A percentile compares a stretch with the other conserved stretches of the same genome.
Conservation (phyloP, 2,329 filamentous ascomycete species). For the Akanthomyces muscarius region DNA sequence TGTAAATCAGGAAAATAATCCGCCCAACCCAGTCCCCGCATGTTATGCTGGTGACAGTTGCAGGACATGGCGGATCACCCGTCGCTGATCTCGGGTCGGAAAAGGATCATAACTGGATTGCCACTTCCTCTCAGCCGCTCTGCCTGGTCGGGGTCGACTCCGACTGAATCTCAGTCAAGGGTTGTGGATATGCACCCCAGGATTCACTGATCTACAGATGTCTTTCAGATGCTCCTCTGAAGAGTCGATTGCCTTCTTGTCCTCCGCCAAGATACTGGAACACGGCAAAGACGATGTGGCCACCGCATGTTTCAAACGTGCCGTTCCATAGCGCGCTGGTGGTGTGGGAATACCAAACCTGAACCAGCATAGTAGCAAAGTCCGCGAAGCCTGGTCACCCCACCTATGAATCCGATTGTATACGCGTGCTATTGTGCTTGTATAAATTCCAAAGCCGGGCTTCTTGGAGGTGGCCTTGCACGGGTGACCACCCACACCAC, state of each 20-base stretch:
- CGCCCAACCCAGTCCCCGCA: neutral
- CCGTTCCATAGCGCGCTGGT: neutral
- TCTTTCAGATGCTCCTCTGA: neutral
- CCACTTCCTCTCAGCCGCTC: neutral
- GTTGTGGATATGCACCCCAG: neutral
- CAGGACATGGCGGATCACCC: conserved; percentile 9
- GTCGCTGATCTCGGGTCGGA: conserved; percentile 10
- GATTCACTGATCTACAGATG: neutral
- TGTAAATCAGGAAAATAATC: neutral
- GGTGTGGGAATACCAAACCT: conserved; percentile 3
- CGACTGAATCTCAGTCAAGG: neutral
- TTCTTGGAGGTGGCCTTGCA: neutral
- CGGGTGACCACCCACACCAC: conserved; percentile 8
- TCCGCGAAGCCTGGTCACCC: conserved; percentile 3
- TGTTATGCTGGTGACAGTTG: conserved; percentile 6
- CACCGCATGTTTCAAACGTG: conserved; percentile 13
- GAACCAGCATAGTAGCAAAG: conserved; percentile 3
- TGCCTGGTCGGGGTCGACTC: neutral
- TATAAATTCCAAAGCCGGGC: neutral
- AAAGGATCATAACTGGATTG: neutral
- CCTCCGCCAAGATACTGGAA: no score
- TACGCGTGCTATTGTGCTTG: neutral
- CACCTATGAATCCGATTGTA: neutral
- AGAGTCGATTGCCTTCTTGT: neutral
- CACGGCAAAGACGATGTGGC: neutral